Evolutionary conservation across 2,329 filamentous ascomycete genomes (phyloP).

Genomic region (Fusarium sp.): DNA sequence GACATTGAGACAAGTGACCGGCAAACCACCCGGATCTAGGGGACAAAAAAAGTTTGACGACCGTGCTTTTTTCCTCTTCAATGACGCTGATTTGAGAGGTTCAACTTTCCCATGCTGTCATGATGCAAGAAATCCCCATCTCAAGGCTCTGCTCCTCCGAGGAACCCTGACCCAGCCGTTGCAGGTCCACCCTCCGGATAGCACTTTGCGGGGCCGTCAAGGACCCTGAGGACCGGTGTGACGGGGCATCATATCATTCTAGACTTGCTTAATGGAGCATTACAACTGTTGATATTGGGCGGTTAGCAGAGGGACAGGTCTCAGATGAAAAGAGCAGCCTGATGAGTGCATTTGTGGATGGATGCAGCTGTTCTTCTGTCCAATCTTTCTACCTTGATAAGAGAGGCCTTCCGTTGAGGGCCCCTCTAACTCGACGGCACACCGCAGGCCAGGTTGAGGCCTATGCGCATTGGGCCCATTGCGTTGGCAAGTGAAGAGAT

Average conservation of each 20-base stretch:
- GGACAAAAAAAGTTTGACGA: background rate
- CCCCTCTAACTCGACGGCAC: background rate
- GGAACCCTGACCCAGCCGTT: conserved; percentile 27
- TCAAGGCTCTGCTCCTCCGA: conserved; percentile 1
- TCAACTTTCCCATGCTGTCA: background rate
- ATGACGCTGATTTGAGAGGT: background rate
- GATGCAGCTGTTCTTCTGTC: background rate
- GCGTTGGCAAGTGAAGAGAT: background rate
- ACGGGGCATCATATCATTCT: conserved; percentile 16
- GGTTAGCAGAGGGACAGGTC: background rate
- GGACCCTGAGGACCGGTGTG: conserved; percentile 19
- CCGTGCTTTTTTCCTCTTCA: background rate
- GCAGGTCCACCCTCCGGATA: conserved; percentile 23
- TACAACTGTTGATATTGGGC: background rate
- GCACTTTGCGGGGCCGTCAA: conserved; percentile 31
- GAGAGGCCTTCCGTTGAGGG: background rate
- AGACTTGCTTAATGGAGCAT: background rate
- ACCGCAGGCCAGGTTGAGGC: background rate
- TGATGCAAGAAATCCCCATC: conserved; percentile 22
- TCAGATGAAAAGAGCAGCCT: background rate
- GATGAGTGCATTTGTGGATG: background rate
- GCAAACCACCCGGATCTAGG: conserved; percentile 9
- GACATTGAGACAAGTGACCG: background rate
- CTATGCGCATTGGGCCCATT: background rate
- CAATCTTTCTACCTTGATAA: background rate